Conservation (phyloP, 345 rosid genomes). For the Rhodamnia rubescens region DNA sequence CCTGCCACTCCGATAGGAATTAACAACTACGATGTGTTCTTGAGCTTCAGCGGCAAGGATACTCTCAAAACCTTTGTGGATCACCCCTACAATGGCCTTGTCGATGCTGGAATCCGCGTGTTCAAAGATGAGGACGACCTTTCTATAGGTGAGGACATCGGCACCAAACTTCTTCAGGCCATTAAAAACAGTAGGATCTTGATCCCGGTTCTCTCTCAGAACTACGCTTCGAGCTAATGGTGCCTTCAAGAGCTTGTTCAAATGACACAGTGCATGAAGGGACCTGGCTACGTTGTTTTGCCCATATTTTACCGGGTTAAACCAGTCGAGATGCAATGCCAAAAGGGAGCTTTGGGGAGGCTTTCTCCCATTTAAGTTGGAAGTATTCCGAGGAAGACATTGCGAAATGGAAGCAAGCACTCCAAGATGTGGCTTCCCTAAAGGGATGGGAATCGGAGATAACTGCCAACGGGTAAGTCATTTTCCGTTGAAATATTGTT, state of each 20-base stretch:
- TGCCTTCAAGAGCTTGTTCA: not conserved
- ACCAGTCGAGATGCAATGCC: not conserved
- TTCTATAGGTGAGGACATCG: not conserved
- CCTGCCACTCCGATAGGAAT: no score
- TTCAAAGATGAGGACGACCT: not conserved
- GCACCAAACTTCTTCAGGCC: no score
- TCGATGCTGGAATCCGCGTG: not conserved
- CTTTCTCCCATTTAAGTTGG: not conserved
- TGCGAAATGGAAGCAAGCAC: not conserved
- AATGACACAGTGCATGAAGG: not conserved
- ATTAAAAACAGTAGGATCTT: not conserved
- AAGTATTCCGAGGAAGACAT: not conserved
- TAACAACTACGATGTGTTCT: no score
- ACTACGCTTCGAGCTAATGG: not conserved
- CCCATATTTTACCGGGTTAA: not conserved
- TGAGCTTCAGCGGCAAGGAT: no score
- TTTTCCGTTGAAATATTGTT: not conserved
- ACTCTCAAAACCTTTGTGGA: not conserved
- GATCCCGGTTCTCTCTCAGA: not conserved
- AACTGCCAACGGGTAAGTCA: not conserved
- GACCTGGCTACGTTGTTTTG: not conserved
- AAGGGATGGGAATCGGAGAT: not conserved
- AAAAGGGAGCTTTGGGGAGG: not conserved
- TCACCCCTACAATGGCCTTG: not conserved
- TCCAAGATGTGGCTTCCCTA: not conserved